Evolutionary conservation across 73 alveolate species (phyloP).

Genomic region (Symbiodinium natans): DNA sequence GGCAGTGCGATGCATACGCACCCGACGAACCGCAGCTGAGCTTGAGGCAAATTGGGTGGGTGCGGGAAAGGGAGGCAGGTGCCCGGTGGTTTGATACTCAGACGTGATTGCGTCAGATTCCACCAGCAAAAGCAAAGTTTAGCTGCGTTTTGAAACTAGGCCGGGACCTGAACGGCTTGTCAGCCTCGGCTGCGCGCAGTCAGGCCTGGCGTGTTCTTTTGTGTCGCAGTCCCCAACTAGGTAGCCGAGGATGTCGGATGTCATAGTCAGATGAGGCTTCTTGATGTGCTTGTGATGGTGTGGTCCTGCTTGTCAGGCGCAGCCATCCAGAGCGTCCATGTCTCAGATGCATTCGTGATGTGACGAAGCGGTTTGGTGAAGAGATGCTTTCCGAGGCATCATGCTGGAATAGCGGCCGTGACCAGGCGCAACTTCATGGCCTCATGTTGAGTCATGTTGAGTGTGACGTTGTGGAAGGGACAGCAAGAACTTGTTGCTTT

Average conservation of each 20-base stretch:
- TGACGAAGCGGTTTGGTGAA: too few species aligned
- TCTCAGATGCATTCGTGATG: too few species aligned
- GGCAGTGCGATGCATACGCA: too few species aligned
- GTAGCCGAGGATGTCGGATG: too few species aligned
- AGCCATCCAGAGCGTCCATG: not conserved
- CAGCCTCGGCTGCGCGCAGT: conserved; percentile 3
- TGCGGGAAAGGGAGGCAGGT: not conserved
- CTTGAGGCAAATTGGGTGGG: not conserved
- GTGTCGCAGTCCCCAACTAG: too few species aligned
- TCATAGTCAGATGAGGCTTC: too few species aligned
- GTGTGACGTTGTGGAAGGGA: too few species aligned
- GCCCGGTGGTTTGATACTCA: not conserved
- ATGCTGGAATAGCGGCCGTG: conserved; percentile 3
- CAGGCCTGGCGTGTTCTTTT: not conserved
- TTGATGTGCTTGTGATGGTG: not conserved
- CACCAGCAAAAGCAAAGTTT: not conserved
- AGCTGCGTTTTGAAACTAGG: not conserved
- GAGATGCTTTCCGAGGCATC: not conserved
- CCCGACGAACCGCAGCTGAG: conserved; percentile 8
- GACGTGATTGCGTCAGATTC: not conserved
- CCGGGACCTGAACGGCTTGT: conserved; percentile 1
- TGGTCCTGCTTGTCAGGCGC: not conserved
- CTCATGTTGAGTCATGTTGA: too few species aligned
- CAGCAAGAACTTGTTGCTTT: too few species aligned
- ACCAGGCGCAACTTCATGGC: not conserved